phyloP scores from a whole-genome alignment of 257 asterid genomes.

The Leonotis leonurus region DNA sequence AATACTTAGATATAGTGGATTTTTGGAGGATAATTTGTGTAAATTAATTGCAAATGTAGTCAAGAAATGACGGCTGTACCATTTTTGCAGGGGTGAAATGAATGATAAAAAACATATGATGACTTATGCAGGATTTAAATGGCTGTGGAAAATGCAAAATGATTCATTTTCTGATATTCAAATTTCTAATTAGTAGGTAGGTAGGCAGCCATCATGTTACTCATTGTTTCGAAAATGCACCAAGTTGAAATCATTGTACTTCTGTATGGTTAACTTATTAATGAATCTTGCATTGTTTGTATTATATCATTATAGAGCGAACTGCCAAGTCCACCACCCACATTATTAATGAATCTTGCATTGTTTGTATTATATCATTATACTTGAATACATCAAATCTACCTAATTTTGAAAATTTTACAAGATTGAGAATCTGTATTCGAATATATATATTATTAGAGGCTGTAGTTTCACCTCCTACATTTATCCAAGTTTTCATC shows the following conservation, averaged over 20 bases:
- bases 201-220: conserved; percentile 23
- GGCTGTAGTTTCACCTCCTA: no score
- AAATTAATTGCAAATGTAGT: conserved; percentile 15
- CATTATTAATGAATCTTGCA: no score
- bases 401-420: no score
- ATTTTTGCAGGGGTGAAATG: conserved; percentile 28
- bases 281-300: no score
- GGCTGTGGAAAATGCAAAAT: conserved; percentile 13
- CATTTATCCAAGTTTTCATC: no score
- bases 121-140: conserved; percentile 11
- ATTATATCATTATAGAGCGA: neutral
- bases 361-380: no score
- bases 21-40: conserved; percentile 10
- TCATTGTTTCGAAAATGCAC: conserved; percentile 20
- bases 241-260: conserved; percentile 27
- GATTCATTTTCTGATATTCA: conserved; percentile 24
- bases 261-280: neutral
- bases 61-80: conserved; percentile 38
- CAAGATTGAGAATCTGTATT: no score
- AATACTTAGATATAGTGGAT: neutral
- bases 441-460: no score
- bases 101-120: conserved; percentile 30
- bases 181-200: conserved; percentile 22
- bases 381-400: no score
- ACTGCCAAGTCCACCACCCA: neutral